A percentile compares a stretch with the other conserved stretches of the same genome.
Conservation (phyloP, 2,329 filamentous ascomycete species). For the Plectosphaerella cucumerina region DNA sequence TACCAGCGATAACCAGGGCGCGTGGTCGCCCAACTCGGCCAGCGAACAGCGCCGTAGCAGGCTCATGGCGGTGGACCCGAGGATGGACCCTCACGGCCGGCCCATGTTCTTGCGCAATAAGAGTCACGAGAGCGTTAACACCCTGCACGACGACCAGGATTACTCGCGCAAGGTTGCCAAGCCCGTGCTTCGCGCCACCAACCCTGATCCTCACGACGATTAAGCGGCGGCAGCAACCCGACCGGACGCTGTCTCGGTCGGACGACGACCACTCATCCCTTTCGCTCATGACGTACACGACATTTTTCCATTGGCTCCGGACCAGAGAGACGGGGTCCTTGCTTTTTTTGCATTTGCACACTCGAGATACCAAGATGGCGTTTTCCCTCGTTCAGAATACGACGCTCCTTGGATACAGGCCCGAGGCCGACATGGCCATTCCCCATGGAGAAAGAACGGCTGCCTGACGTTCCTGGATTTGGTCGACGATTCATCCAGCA, state of each 20-base stretch:
- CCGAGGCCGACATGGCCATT: not conserved
- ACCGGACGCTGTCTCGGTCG: not conserved
- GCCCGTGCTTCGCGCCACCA: slow-evolving; percentile 57
- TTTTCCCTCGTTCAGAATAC: slow-evolving; percentile 9
- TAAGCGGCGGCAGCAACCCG: slow-evolving; percentile 12
- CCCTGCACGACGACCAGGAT: slow-evolving; percentile 60
- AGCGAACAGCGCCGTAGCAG: slow-evolving; percentile 34
- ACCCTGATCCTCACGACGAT: slow-evolving; percentile 48
- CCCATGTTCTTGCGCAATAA: slow-evolving; percentile 54
- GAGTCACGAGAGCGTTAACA: slow-evolving; percentile 60
- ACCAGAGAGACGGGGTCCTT: slow-evolving; percentile 9
- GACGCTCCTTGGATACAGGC: slow-evolving; percentile 5
- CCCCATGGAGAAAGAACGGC: too few species aligned
- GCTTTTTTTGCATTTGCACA: slow-evolving; percentile 9
- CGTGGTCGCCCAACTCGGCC: slow-evolving; percentile 7
- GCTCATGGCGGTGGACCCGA: slow-evolving; percentile 57
- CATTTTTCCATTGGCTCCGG: slow-evolving; percentile 5
- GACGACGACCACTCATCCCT: too few species aligned
- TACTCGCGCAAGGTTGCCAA: slow-evolving; percentile 58
- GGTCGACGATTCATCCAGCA: slow-evolving; percentile 1
- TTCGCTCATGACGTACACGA: slow-evolving; percentile 15
- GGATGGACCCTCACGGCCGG: slow-evolving; percentile 57
- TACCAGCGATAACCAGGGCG: slow-evolving; percentile 17
- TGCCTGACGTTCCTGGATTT: not conserved
- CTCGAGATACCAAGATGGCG: slow-evolving; percentile 18